Percentiles rank a stretch among this genome's conserved stretches.
phyloP scores from a whole-genome alignment of 345 rosid genomes.

The Clausena lansium region DNA sequence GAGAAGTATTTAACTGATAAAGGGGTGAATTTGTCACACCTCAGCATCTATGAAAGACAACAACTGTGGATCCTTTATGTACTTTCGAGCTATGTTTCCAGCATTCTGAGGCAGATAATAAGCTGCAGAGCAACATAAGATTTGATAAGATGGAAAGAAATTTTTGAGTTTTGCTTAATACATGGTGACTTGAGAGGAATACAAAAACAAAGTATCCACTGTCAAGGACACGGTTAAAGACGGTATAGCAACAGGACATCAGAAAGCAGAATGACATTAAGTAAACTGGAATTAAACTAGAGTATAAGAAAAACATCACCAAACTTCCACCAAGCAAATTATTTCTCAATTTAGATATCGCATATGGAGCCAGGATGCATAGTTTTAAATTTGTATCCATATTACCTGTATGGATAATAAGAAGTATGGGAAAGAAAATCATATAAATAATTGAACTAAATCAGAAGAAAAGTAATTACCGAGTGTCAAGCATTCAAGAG shows the following conservation, averaged over 20 bases:
- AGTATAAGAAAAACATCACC: background rate
- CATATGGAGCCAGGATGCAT: background rate
- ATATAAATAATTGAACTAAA: constrained; percentile 1
- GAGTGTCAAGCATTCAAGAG: constrained; percentile 83
- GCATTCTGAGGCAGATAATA: constrained; percentile 90
- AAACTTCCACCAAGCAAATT: background rate
- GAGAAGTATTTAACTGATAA: background rate
- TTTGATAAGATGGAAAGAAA: background rate
- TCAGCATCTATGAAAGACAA: constrained; percentile 95
- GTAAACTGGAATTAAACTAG: background rate
- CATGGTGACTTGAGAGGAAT: background rate
- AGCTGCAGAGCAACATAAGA: constrained; percentile 42
- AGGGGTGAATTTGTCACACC: constrained; percentile 40
- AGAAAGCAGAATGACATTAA: background rate
- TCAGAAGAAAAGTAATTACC: constrained; percentile 41
- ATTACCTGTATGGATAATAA: background rate
- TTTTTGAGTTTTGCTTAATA: background rate
- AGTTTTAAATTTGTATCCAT: background rate
- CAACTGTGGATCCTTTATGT: constrained; percentile 75
- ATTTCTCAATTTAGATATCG: background rate
- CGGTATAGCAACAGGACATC: background rate
- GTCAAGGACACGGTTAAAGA: background rate
- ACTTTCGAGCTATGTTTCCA: constrained; percentile 86
- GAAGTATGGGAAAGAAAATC: background rate
- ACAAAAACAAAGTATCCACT: background rate